phyloP scores from a whole-genome alignment of 164 flowering plant genomes.

The Macadamia integrifolia region DNA sequence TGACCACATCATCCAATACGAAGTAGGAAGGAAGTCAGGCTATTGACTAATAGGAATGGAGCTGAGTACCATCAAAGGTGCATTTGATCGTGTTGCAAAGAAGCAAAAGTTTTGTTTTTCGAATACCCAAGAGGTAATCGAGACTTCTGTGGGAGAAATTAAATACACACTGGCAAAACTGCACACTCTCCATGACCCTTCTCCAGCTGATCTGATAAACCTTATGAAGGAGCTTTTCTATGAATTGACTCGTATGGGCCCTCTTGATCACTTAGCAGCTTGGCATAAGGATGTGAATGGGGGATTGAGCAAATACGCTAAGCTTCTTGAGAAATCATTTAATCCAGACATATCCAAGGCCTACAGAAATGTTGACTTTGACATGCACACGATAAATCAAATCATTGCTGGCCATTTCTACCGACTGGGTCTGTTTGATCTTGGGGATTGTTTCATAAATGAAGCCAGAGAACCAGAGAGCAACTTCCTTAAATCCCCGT shows the following conservation, averaged over 20 bases:
- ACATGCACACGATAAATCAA: conserved; percentile 46
- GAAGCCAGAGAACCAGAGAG: conserved; percentile 55
- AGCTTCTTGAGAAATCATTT: conserved; percentile 64
- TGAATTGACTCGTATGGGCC: conserved; percentile 41
- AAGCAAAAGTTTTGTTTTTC: conserved; percentile 67
- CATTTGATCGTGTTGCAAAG: conserved; percentile 79
- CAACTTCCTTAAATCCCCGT: conserved; percentile 33
- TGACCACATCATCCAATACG: background rate
- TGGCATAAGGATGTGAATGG: conserved; percentile 65
- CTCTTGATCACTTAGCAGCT: conserved; percentile 51
- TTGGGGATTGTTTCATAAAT: conserved; percentile 61
- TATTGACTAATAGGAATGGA: conserved; percentile 41
- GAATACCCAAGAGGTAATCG: conserved; percentile 63
- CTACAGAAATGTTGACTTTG: conserved; percentile 63
- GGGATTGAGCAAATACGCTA: conserved; percentile 57
- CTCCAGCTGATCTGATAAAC: conserved; percentile 25
- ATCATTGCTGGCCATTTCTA: conserved; percentile 77
- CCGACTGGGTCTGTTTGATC: conserved; percentile 60
- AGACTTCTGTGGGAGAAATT: conserved; percentile 44
- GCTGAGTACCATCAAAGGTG: conserved; percentile 66
- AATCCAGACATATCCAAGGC: conserved; percentile 79
- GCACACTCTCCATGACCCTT: conserved; percentile 24
- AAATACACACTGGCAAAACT: conserved; percentile 41
- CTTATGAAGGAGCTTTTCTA: conserved; percentile 45
- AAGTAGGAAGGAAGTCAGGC: background rate